phyloP scores from a whole-genome alignment of 768 basidiomycete species.

The Psilocybe azurescens region DNA sequence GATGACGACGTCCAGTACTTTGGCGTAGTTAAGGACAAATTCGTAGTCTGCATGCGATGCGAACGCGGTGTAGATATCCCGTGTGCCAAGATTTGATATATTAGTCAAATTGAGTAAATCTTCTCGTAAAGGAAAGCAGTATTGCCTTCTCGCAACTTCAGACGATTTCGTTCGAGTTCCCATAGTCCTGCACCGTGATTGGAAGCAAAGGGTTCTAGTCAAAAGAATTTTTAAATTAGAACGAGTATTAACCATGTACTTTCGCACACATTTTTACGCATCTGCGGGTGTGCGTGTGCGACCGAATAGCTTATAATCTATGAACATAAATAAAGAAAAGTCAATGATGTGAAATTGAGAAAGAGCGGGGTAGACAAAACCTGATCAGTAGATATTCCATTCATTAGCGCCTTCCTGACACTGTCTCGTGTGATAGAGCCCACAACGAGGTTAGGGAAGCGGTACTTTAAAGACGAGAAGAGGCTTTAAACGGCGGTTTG shows the following conservation, averaged over 20 bases:
- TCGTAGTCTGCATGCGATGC: constrained; percentile 88
- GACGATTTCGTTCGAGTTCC: constrained; percentile 93
- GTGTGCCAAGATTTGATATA: constrained; percentile 41
- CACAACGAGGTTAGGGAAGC: constrained; percentile 97
- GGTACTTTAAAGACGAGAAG: constrained; percentile 89
- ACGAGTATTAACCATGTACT: not conserved
- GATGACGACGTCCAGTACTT: constrained; percentile 77
- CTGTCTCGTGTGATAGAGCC: constrained; percentile 95
- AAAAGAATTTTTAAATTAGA: constrained; percentile 13
- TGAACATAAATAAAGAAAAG: constrained; percentile 20
- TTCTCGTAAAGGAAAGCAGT: constrained; percentile 19
- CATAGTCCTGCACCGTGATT: constrained; percentile 99
- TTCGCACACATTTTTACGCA: constrained; percentile 88
- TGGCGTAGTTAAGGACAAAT: constrained; percentile 84
- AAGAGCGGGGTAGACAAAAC: constrained; percentile 46
- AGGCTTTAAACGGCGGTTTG: constrained; percentile 97
- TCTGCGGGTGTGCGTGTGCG: constrained; percentile 96
- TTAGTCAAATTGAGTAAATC: constrained; percentile 29
- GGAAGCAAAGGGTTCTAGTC: constrained; percentile 88
- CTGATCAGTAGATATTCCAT: constrained; percentile 95
- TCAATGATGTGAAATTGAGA: constrained; percentile 16
- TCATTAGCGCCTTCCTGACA: constrained; percentile 83
- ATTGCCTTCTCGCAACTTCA: constrained; percentile 87
- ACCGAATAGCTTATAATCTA: constrained; percentile 96
- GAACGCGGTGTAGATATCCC: constrained; percentile 89